Evolutionary conservation across 768 basidiomycete genomes (phyloP).

Genomic region (Royoungia palumana): DNA sequence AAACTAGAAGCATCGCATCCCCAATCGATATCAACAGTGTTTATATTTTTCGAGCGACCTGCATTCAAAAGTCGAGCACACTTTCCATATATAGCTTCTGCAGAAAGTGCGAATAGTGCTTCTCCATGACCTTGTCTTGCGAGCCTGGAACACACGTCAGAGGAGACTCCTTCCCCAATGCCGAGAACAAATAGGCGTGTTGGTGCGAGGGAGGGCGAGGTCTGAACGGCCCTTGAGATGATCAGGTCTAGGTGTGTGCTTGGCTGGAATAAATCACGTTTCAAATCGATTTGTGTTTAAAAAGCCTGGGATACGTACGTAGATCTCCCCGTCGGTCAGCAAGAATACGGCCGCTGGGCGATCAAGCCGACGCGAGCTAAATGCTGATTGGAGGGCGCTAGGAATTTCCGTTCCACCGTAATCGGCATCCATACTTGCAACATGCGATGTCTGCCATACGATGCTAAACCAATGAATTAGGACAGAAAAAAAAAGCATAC

Average conservation of each 20-base stretch:
- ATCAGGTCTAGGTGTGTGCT: constrained; percentile 14
- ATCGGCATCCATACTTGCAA: constrained; percentile 40
- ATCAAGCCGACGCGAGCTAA: constrained; percentile 31
- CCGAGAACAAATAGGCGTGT: constrained; percentile 58
- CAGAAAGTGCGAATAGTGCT: constrained; percentile 42
- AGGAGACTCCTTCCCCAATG: constrained; percentile 50
- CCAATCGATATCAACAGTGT: constrained; percentile 51
- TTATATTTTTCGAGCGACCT: constrained; percentile 45
- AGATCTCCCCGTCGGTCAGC: constrained; percentile 55
- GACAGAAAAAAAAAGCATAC: constrained; percentile 17
- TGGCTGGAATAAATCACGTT: not conserved
- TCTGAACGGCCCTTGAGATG: constrained; percentile 31
- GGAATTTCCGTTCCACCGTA: constrained; percentile 52
- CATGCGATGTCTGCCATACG: constrained; percentile 35
- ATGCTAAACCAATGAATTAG: constrained; percentile 7
- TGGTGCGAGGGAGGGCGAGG: constrained; percentile 28
- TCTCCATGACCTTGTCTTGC: constrained; percentile 52
- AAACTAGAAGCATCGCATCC: constrained; percentile 14
- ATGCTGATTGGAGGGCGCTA: constrained; percentile 38
- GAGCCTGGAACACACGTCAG: constrained; percentile 50
- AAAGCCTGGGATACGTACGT: constrained; percentile 7
- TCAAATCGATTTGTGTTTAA: not conserved
- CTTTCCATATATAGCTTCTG: constrained; percentile 47
- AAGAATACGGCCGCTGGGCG: constrained; percentile 51
- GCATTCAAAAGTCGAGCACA: constrained; percentile 50